Base-by-base conservation (phyloP, 768 basidiomycete species). In the Pisolithus sp. region DNA sequence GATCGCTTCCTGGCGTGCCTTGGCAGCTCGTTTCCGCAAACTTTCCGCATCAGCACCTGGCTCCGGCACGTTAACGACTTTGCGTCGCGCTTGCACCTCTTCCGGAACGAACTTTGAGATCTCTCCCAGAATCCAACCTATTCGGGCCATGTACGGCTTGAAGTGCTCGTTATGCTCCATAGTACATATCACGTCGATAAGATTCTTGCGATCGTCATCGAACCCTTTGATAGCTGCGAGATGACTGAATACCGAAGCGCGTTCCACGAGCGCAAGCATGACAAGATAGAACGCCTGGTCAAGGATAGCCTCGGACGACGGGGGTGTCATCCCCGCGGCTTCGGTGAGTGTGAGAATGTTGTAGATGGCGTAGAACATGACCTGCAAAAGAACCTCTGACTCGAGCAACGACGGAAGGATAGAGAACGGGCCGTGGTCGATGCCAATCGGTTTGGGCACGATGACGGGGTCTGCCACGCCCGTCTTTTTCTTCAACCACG, bases 1-100 rank as follows among this genome's bases (percentile, higher is more conserved):
- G 61, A 99, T 90, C 0, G 89, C 86, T 54, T 87, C 89, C 65
- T 96, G 88, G n/a, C 94, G 76, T 12, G 83, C 88, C 65, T 93
- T 92, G 7, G 90, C 93, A 5, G 93, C 90, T 26, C 76, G 76
- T 64, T 90, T 91, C 74, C 86, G 89, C 40, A 81, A 78, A 51
- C 85, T 84, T 52, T 82, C 85, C 3, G 80, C 68, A 53, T 85
- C 79, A 21, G 73, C 61, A 0, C 70, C 65, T 5, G 64, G 64
- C 5, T 66, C 59, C 6, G 66, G 60, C 10, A 63, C 60, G 26
- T 77, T 71, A 3, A 71, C 62, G 7, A 77, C 65, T 36, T 71
- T 73, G 13, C 83, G 77, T 7, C 77, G 75, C 7, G 63, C 66
- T 17, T 68, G 68, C 9, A 90, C 82, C 42, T 82, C 82, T 7